phyloP scores from a whole-genome alignment of 768 basidiomycete species.

The Saitozyma podzolica region DNA sequence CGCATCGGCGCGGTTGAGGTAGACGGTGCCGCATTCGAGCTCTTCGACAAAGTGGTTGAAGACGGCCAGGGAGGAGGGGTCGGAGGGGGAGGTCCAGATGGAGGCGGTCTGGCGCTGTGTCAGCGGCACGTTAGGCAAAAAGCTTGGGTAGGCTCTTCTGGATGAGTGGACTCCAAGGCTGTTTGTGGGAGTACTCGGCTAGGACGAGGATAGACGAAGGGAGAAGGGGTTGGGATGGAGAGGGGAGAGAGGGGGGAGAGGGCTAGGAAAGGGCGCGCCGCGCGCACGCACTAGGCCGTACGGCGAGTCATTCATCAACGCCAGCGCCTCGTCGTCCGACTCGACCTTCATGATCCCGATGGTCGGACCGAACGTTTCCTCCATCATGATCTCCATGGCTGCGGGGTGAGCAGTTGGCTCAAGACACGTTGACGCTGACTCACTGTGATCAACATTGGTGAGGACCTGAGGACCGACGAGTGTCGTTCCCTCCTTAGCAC shows the following conservation, averaged over 20 bases:
- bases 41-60: slow-evolving; percentile 70
- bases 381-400: slow-evolving; percentile 95
- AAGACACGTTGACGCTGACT: slow-evolving; percentile 48
- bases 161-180: too few species aligned
- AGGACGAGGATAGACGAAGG: not conserved
- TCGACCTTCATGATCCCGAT: slow-evolving; percentile 87
- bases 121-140: not conserved
- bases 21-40: slow-evolving; percentile 88
- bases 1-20: slow-evolving; percentile 83
- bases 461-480: slow-evolving; percentile 91
- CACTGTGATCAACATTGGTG: slow-evolving; percentile 82
- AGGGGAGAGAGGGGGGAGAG: not conserved
- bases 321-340: slow-evolving; percentile 80
- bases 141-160: not conserved
- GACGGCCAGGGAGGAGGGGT: slow-evolving; percentile 64
- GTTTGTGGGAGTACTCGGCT: too few species aligned
- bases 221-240: not conserved
- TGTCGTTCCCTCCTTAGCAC: slow-evolving; percentile 70
- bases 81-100: slow-evolving; percentile 78
- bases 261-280: not conserved
- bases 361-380: slow-evolving; percentile 83
- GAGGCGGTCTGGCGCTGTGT: slow-evolving; percentile 65
- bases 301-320: slow-evolving; percentile 92
- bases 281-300: slow-evolving; percentile 67
- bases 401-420: slow-evolving; percentile 1